These are phyloP conservation scores for Cryphonectria parasitica DNA, from an alignment of 2,329 filamentous ascomycete genomes.

Conservation along the genomic window DNA sequence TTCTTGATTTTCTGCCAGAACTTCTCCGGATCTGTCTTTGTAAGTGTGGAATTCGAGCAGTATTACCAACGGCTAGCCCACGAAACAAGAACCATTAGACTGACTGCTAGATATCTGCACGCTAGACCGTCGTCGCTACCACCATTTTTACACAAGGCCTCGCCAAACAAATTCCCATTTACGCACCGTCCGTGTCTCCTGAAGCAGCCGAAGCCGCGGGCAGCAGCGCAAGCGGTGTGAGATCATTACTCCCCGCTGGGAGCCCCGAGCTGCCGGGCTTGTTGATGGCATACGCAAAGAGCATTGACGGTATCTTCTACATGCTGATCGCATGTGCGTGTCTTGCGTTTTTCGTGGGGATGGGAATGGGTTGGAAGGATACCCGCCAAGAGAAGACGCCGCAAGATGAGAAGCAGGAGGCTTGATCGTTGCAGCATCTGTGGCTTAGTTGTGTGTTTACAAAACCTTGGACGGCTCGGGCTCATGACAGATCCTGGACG, in stretches of 20 bases:
- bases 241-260: neutral
- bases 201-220: slow-evolving; percentile 10
- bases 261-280: slow-evolving; percentile 13
- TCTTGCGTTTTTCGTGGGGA: neutral
- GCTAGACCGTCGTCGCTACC: neutral
- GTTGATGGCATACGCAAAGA: slow-evolving; percentile 18
- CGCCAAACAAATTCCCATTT: neutral
- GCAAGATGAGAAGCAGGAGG: neutral
- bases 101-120: neutral
- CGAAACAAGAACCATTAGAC: neutral
- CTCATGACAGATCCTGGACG: neutral
- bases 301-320: slow-evolving; percentile 19
- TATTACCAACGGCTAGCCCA: neutral
- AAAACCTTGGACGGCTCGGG: neutral
- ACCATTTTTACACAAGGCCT: slow-evolving; percentile 12
- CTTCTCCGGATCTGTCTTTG: slow-evolving; percentile 65
- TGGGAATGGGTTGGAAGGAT: neutral
- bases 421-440: neutral
- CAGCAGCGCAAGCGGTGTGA: slow-evolving; percentile 2
- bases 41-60: slow-evolving; percentile 37
- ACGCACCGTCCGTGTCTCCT: slow-evolving; percentile 15
- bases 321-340: neutral
- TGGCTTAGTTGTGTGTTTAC: neutral
- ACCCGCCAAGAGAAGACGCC: neutral
- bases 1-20: slow-evolving; percentile 62